Conservation (phyloP, 2,329 filamentous ascomycete genomes). For the Coniochaeta pulveracea region DNA sequence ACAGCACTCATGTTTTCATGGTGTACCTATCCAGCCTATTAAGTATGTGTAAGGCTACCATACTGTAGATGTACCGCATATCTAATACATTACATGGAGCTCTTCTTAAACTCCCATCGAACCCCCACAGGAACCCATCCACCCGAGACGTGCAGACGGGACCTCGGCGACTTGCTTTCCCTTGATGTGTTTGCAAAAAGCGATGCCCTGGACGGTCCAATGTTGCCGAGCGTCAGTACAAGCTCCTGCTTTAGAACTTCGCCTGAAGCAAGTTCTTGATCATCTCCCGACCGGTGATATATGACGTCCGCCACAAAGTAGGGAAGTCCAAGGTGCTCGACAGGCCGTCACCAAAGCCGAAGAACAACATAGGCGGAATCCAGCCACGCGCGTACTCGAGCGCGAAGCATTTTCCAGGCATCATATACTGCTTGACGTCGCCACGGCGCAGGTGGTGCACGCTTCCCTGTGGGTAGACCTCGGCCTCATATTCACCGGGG, state of each 20-base stretch:
- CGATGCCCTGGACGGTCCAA: too few species aligned
- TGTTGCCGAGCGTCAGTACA: too few species aligned
- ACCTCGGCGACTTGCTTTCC: too few species aligned
- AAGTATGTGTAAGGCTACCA: too few species aligned
- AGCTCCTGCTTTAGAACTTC: slow-evolving; percentile 53
- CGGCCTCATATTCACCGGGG: slow-evolving; percentile 53
- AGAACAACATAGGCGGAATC: slow-evolving; percentile 89
- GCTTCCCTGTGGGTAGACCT: slow-evolving; percentile 57
- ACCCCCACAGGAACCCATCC: too few species aligned
- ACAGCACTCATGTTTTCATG: too few species aligned
- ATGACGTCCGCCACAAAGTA: slow-evolving; percentile 72
- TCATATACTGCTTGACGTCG: slow-evolving; percentile 71
- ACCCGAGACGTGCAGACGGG: too few species aligned
- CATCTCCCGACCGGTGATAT: slow-evolving; percentile 68
- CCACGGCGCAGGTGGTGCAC: slow-evolving; percentile 65
- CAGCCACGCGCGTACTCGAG: slow-evolving; percentile 78
- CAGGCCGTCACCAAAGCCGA: slow-evolving; percentile 75
- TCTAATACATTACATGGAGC: too few species aligned
- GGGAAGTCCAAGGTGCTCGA: slow-evolving; percentile 72
- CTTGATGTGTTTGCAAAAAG: too few species aligned
- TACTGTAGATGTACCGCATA: too few species aligned
- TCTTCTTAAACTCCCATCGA: too few species aligned
- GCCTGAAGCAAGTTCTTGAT: slow-evolving; percentile 55
- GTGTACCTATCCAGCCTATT: too few species aligned
- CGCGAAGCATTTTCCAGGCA: slow-evolving; percentile 66